Evolutionary conservation across 768 basidiomycete species (phyloP), one percentile per base, ranked within the genome.

Genomic region (Amanita polypyramis): DNA sequence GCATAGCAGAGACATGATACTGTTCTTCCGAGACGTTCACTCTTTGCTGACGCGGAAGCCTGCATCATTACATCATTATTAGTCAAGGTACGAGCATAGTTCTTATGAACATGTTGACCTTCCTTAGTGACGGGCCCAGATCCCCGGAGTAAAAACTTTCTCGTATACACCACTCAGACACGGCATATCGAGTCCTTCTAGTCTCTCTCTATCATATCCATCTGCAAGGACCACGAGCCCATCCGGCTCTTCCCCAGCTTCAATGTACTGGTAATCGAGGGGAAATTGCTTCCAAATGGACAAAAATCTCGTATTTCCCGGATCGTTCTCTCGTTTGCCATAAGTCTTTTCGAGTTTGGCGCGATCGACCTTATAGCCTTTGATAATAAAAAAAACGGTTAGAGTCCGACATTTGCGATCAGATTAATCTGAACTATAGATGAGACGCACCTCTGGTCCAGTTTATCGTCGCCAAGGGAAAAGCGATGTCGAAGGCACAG

Each of bases 161-260:
- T 30, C n/a, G 29, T 43, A 43, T 30, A 15, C 27, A 29, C 27
- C 42, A 43, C 42, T 33, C 11, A 50, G 43, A 43, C 32, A 36
- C 43, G 29, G 49, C 30, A 50, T 50, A 50, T 42, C 25, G 23
- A 36, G 33, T 36, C 21, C 33, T 36, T 50, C 49, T 32, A 43
- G 39, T 36, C 49, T 36, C 33, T 42, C 49, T 36, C 36, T 50
- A 43, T 50, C 49, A 43, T 49, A 43, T 30, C 32, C 48, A 43
- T 49, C 48, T 29, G 30, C 36, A 23, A 50, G 49, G 49, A 43
- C 49, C 41, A 50, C 41, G 25, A 49, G 38, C 37, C 49, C 49
- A 50, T 50, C 49, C 12, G 42, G 42, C 41, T 49, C 49, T 44
- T 23, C 1, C 20, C 14, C 37, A 20, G 19, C 37, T 20, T 39